Base-by-base conservation (phyloP, 192 early-diverging fungal species). In the Backusella psychrophila region DNA sequence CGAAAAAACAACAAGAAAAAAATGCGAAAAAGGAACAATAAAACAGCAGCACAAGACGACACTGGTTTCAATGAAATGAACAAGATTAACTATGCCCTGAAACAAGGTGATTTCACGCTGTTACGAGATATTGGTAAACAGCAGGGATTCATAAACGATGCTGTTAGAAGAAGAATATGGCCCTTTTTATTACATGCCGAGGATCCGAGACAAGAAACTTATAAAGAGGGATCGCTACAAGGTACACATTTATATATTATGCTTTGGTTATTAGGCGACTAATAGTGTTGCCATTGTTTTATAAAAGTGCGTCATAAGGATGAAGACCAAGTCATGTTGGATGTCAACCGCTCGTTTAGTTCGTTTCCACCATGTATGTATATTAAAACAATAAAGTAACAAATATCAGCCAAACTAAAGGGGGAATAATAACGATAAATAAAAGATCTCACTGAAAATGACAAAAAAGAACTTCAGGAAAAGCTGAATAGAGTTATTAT, bases 401-500 rank as follows among this genome's bases (percentile, higher is more conserved):
- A 15, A 67, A 19, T 33, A 36, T n/a, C 31, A 63, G 19, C 26
- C 31, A 44, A 67, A 31, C 1, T 69, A 23, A 12, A 41, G 1
- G 31, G 31, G 67, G n/a, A 29, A 65, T 1, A 56, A 53, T 6
- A 70, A 38, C 2, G 36, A 49, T 49, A 29, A 67, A 17, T 15
- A 38, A 65, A 33, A 80, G 81, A 73, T 46, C n/a, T 81, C 14
- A 63, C n/a, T 49, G 69, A 72, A 29, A 49, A 66, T 0, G n/a
- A 77, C 19, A 86, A 77, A 69, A 83, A 78, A 66, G 69, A 84
- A n/a, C 83, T 83, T 34, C 82, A 89, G 70, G 66, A 76, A 19
- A 83, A 87, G 52, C 71, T 89, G 14, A 78, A 82, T 35, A 78
- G 84, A 65, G 75, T 89, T 41, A 87, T 89, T 70, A 33, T 87